Conservation (phyloP, 2,329 filamentous ascomycete species). For the Fusarium acutatum region DNA sequence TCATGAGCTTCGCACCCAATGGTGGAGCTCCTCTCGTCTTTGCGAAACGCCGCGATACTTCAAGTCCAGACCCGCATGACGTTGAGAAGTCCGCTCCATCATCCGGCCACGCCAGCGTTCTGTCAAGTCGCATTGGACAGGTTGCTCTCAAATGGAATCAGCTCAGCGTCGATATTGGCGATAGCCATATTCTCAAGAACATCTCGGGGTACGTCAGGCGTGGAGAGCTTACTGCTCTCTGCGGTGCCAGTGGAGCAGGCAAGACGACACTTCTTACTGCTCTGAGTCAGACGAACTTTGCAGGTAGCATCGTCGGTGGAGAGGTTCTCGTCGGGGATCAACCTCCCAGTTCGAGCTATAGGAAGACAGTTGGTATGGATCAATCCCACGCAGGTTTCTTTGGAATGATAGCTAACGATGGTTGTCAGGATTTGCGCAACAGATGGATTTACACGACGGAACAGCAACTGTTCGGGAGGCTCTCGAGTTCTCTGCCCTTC, state of each 20-base stretch:
- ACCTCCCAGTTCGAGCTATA: background rate
- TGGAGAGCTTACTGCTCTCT: background rate
- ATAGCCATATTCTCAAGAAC: background rate
- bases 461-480: background rate
- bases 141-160: background rate
- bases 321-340: background rate
- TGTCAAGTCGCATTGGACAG: background rate
- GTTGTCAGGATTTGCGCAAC: background rate
- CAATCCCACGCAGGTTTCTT: accelerated
- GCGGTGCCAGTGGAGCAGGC: background rate
- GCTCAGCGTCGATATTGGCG: background rate
- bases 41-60: background rate
- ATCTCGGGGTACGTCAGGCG: background rate
- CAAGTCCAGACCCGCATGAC: background rate
- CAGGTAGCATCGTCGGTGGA: background rate
- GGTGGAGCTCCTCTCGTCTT: background rate
- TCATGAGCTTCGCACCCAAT: background rate
- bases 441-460: background rate
- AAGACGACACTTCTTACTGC: background rate
- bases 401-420: background rate
- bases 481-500: background rate
- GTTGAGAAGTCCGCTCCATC: background rate
- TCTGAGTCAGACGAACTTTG: background rate
- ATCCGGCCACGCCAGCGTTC: background rate
- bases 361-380: background rate